Percentiles rank a stretch among this genome's conserved stretches.
These are phyloP conservation scores for Bodo saltans DNA, from an alignment of 78 protist genomes.

Conservation along the genomic window DNA sequence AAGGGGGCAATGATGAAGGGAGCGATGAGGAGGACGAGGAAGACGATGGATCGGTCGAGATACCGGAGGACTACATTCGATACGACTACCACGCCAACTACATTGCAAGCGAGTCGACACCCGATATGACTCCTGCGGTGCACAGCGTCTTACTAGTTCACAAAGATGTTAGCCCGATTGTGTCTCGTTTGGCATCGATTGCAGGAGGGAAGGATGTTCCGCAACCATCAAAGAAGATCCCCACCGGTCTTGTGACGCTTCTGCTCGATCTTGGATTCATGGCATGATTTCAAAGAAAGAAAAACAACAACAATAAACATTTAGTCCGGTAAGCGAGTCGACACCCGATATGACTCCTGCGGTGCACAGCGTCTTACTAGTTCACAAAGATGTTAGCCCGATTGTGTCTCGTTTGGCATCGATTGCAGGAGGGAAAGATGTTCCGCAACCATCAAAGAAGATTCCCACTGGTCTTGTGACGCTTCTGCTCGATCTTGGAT, in stretches of 20 bases:
- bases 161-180: background rate
- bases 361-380: background rate
- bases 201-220: background rate
- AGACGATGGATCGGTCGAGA: background rate
- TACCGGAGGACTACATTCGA: background rate
- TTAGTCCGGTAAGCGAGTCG: background rate
- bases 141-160: background rate
- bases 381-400: background rate
- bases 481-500: background rate
- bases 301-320: background rate
- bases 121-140: too few species aligned
- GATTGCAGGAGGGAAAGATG: background rate
- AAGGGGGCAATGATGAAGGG: slow-evolving; percentile 17
- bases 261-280: background rate
- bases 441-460: background rate
- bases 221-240: background rate
- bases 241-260: background rate
- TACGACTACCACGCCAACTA: background rate
- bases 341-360: background rate
- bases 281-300: background rate
- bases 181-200: background rate
- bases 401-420: background rate
- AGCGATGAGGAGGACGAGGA: slow-evolving; percentile 9
- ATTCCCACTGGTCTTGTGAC: background rate
- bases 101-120: background rate